phyloP scores from a whole-genome alignment of 1,284 basidiomycete genomes.

The Trichosporon sp. region DNA sequence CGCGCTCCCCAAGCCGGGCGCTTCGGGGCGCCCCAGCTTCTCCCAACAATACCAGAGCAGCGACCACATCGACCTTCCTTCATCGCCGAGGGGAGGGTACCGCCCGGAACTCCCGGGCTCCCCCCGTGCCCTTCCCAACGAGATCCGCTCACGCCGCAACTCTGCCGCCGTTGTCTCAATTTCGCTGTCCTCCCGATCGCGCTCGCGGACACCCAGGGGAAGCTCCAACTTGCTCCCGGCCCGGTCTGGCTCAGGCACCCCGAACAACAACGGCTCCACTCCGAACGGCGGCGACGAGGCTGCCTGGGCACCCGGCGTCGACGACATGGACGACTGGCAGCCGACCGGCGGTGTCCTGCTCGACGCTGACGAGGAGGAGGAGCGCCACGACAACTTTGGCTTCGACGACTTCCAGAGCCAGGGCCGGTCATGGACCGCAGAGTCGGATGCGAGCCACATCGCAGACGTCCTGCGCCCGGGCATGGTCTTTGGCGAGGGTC shows the following conservation, averaged over 20 bases:
- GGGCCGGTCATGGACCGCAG: constrained; percentile 20
- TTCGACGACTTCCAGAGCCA: constrained; percentile 23
- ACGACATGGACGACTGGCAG: constrained; percentile 42
- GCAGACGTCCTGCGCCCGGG: constrained; percentile 37
- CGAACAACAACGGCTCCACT: constrained; percentile 23
- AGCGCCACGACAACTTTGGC: constrained; percentile 10
- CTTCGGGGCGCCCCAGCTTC: constrained; percentile 2
- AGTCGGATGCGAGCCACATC: constrained; percentile 23
- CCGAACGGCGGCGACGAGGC: constrained; percentile 22
- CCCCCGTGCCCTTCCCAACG: constrained; percentile 19
- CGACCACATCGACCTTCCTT: not conserved
- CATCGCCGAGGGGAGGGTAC: not conserved
- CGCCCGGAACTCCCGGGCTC: constrained; percentile 19
- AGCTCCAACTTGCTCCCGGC: constrained; percentile 20
- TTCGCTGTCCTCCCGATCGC: constrained; percentile 39
- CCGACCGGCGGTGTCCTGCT: constrained; percentile 43
- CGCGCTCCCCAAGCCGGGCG: not conserved
- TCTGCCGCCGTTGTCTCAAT: constrained; percentile 45
- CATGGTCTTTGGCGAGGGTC: constrained; percentile 47
- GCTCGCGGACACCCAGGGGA: constrained; percentile 40
- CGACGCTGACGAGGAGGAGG: constrained; percentile 25
- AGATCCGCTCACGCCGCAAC: constrained; percentile 32
- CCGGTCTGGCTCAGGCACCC: constrained; percentile 35
- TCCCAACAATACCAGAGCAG: constrained; percentile 2
- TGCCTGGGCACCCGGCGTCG: constrained; percentile 31